Evolutionary conservation across 202 grass and related monocot species (phyloP).

Genomic region (Dendrocalamus latiflorus): DNA sequence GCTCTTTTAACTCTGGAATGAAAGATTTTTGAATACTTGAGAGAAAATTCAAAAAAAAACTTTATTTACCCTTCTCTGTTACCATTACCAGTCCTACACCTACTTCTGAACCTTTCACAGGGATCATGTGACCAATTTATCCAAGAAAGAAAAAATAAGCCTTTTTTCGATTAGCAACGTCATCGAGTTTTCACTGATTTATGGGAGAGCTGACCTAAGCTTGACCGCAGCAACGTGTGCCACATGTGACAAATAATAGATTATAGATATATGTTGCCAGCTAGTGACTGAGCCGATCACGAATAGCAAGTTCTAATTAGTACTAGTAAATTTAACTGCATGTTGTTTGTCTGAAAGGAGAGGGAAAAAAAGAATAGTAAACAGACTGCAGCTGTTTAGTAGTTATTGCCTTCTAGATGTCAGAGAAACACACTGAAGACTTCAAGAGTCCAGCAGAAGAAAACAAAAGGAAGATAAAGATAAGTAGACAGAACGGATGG

Average conservation of each 20-base stretch:
- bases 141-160: too few species aligned
- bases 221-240: not conserved
- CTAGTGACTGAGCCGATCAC: not conserved
- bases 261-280: not conserved
- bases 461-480: not conserved
- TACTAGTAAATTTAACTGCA: not conserved
- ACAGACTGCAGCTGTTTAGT: not conserved
- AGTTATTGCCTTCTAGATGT: constrained; percentile 13
- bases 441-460: not conserved
- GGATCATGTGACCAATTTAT: constrained; percentile 13
- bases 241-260: not conserved
- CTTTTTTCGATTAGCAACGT: too few species aligned
- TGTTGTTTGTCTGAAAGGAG: not conserved
- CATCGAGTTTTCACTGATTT: not conserved
- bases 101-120: constrained; percentile 20
- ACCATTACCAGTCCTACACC: too few species aligned
- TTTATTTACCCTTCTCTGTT: too few species aligned
- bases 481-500: not conserved
- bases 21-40: too few species aligned
- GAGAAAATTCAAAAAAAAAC: too few species aligned
- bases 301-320: not conserved
- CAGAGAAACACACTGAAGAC: constrained; percentile 1
- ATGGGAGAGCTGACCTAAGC: not conserved
- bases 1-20: too few species aligned
- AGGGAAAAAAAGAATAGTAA: not conserved